Percentiles rank a stretch among this genome's conserved stretches.
Conservation (phyloP, 257 asterid species). For the Echites panduratus region DNA sequence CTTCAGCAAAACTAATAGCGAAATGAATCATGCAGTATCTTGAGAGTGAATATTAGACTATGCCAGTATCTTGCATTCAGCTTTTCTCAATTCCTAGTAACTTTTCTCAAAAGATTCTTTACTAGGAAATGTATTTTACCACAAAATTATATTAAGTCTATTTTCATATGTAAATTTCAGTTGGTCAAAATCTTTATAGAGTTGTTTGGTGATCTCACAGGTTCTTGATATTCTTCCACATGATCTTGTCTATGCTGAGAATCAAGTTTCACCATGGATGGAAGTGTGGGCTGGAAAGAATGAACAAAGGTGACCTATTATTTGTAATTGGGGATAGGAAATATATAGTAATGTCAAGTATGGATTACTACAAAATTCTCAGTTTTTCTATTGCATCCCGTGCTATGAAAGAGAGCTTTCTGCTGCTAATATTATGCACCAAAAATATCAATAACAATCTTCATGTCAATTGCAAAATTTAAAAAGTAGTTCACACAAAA, state of each 20-base stretch:
- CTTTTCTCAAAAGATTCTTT: too few species aligned
- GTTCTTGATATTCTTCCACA: too few species aligned
- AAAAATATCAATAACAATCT: too few species aligned
- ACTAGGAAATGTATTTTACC: background rate
- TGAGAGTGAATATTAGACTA: background rate
- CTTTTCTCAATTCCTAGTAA: background rate
- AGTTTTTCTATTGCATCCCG: too few species aligned
- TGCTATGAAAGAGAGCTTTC: background rate
- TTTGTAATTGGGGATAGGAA: background rate
- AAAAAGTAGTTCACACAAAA: too few species aligned
- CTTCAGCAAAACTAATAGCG: background rate
- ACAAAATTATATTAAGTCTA: constrained; percentile 8
- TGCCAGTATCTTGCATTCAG: background rate
- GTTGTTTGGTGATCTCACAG: too few species aligned
- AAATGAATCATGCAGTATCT: background rate
- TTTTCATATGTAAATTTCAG: background rate
- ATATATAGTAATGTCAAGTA: background rate
- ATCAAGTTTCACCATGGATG: constrained; percentile 92
- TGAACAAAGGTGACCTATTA: constrained; percentile 40
- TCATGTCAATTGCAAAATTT: too few species aligned
- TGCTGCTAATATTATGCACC: too few species aligned
- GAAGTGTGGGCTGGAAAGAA: constrained; percentile 89
- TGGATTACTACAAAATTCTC: background rate
- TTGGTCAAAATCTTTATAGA: too few species aligned
- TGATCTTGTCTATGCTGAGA: too few species aligned